Evolutionary conservation across 2,329 filamentous ascomycete species (phyloP), one percentile per base, ranked within the genome.

Genomic region (Chaetomiaceae sp.): DNA sequence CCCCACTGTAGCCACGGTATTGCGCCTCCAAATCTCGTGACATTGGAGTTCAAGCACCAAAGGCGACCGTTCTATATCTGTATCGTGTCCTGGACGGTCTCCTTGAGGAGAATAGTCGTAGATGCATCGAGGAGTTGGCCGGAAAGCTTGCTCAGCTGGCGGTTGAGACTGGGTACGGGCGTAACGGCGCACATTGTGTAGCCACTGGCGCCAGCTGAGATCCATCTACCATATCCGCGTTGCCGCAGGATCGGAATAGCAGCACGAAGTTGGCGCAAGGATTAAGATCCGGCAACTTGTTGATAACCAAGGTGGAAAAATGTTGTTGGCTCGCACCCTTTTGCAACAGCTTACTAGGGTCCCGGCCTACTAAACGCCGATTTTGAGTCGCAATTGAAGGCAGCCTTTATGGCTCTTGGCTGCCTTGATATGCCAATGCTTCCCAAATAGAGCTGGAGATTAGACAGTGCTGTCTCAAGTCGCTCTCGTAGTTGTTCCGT

Each of bases 211-310:
- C 25, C 5, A 27, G 34, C 45, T 34, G 34, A 27, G 18, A 40
- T 37, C 34, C 18, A 50, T 47, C 53, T 53, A 44, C 43, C 52
- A 42, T 58, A 47, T 49, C 42, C 58, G 62, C 62, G 55, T 51
- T 55, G 57, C 62, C 65, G 62, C 61, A 65, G 61, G 61, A 63
- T 63, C 61, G 59, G 60, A 51, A 30, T 29, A 23, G 16, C 40
- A 47, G 40, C 37, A 51, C 48, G 41, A 58, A 61, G 62, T 60
- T 64, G 52, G 58, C 55, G 60, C 61, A 55, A 56, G 54, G 36
- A 47, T 33, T 13, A n/a, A n/a, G n/a, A n/a, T n/a, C n/a, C 61
- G 63, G 64, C 34, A 58, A 30, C 16, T 30, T 55, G 60, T 61
- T 63, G 51, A 32, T 33, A 25, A 18, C 9, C 37, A 51, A 23